Conservation (phyloP, 202 grass and related monocot species). For the Musa balbisiana region DNA sequence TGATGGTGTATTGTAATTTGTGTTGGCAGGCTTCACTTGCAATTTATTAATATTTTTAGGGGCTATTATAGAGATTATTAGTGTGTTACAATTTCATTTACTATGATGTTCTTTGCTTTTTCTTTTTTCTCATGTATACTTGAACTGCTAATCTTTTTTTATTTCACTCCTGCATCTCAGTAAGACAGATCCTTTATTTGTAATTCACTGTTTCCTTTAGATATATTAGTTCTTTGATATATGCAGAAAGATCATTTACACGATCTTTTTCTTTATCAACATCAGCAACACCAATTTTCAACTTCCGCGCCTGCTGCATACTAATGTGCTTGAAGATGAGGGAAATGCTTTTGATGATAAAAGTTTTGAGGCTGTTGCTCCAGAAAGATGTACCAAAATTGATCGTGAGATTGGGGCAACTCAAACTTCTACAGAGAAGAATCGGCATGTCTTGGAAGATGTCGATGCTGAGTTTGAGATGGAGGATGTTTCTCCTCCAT, state of each 20-base stretch:
- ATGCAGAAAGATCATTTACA: slow-evolving; percentile 9
- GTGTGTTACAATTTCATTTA: neutral
- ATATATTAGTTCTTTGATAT: neutral
- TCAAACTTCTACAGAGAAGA: slow-evolving; percentile 38
- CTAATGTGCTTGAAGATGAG: slow-evolving; percentile 65
- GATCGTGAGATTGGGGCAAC: slow-evolving; percentile 32
- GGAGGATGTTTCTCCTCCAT: slow-evolving; percentile 75
- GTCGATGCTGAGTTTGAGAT: slow-evolving; percentile 91
- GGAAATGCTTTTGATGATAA: slow-evolving; percentile 58
- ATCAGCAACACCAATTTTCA: slow-evolving; percentile 82
- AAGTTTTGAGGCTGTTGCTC: slow-evolving; percentile 87
- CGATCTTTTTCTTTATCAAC: slow-evolving; percentile 20
- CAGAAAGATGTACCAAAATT: slow-evolving; percentile 40
- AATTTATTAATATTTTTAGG: neutral
- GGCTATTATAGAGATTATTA: no score
- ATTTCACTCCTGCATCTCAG: neutral
- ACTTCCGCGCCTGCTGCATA: slow-evolving; percentile 53
- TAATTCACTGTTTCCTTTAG: neutral
- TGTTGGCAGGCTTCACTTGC: neutral
- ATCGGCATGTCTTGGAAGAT: slow-evolving; percentile 67
- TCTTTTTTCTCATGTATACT: neutral
- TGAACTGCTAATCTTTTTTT: neutral
- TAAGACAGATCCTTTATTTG: neutral
- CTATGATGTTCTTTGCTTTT: neutral
- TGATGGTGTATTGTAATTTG: neutral